A percentile compares a stretch with the other conserved stretches of the same genome.
These are phyloP conservation scores for Aspergillus sp. DNA, from an alignment of 2,329 filamentous ascomycete genomes.

Conservation along the genomic window DNA sequence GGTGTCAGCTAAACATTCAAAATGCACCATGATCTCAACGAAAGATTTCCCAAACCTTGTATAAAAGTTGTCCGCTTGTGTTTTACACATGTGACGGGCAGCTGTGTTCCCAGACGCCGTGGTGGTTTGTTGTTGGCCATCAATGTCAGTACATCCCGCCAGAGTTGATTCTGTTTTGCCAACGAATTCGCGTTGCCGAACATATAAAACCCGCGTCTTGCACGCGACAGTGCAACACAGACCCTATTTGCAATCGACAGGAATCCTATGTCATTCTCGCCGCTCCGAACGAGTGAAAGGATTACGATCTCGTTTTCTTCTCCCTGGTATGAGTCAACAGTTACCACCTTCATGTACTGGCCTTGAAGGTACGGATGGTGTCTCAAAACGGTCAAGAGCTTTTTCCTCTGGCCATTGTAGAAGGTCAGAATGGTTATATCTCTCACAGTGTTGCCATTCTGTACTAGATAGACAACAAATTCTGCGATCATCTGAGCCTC, in stretches of 20 bases:
- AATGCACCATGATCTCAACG: not conserved
- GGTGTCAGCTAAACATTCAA: conserved; percentile 10
- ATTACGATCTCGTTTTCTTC: conserved; percentile 86
- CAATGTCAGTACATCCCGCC: conserved; percentile 53
- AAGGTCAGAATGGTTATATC: conserved; percentile 83
- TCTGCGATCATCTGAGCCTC: conserved; percentile 77
- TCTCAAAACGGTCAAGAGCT: conserved; percentile 55
- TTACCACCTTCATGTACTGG: conserved; percentile 65
- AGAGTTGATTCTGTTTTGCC: conserved; percentile 51
- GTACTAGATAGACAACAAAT: conserved; percentile 70
- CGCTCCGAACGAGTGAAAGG: conserved; percentile 77
- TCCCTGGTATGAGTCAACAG: conserved; percentile 87
- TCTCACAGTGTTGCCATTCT: conserved; percentile 61
- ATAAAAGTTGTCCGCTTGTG: conserved; percentile 60
- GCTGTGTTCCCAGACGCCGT: conserved; percentile 46
- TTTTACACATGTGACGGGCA: conserved; percentile 66
- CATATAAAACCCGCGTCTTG: conserved; percentile 76
- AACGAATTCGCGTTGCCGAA: conserved; percentile 72
- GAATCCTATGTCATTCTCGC: conserved; percentile 68
- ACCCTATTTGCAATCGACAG: conserved; percentile 65
- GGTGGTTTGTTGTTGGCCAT: conserved; percentile 33
- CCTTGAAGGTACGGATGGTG: conserved; percentile 48
- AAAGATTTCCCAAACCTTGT: conserved; percentile 34
- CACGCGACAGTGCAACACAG: conserved; percentile 68
- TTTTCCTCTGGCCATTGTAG: conserved; percentile 79